Percentiles rank a stretch among this genome's conserved stretches.
Evolutionary conservation across 139 green algal genomes (phyloP).

Genomic region (Ettlia oleoabundans): DNA sequence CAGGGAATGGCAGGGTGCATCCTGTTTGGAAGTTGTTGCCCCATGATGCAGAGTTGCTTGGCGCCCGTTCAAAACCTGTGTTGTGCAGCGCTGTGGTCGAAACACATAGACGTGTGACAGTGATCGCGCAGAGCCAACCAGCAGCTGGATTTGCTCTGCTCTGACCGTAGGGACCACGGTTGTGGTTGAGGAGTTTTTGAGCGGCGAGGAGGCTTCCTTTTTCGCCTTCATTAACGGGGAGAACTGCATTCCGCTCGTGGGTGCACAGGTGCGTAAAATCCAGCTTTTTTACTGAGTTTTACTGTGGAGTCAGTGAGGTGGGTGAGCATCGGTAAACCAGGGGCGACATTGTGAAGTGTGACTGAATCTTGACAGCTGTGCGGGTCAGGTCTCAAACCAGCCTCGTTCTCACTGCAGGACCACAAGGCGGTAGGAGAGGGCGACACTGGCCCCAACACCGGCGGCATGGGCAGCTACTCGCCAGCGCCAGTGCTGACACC

Average conservation of each 20-base stretch:
- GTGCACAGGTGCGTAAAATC: slow-evolving; percentile 60
- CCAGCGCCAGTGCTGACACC: slow-evolving; percentile 92
- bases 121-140: too few species aligned
- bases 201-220: slow-evolving; percentile 96
- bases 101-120: too few species aligned
- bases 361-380: not conserved
- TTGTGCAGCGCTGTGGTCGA: too few species aligned
- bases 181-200: slow-evolving; percentile 97
- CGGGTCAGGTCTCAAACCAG: too few species aligned
- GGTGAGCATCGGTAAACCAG: not conserved
- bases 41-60: too few species aligned
- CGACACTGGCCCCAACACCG: slow-evolving; percentile 97
- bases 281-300: not conserved
- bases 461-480: slow-evolving; percentile 98
- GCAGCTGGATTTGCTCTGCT: too few species aligned
- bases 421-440: slow-evolving; percentile 96
- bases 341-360: not conserved
- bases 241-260: slow-evolving; percentile 72
- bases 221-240: slow-evolving; percentile 96
- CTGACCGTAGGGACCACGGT: slow-evolving; percentile 80
- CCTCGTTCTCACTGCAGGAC: too few species aligned
- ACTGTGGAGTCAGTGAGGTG: too few species aligned
- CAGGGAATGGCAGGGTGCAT: not conserved
- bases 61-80: too few species aligned
- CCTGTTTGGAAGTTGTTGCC: not conserved